Conservation (phyloP, 2,329 filamentous ascomycete genomes). For the Cercospora sp. region DNA sequence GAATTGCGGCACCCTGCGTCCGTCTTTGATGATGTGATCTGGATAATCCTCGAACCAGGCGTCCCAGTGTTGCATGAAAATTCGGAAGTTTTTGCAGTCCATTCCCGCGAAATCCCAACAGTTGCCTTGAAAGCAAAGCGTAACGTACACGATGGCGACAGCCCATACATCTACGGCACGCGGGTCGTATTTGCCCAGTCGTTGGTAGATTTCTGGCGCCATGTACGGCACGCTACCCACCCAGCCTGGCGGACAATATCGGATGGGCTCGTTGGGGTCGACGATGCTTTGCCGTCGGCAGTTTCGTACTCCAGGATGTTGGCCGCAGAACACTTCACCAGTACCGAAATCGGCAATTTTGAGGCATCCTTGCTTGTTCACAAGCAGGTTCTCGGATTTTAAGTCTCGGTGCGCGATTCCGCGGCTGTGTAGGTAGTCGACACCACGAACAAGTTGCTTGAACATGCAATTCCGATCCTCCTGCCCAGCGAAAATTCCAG, state of each 20-base stretch:
- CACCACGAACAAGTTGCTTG: conserved; percentile 82
- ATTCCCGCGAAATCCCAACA: conserved; percentile 71
- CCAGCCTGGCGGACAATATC: conserved; percentile 74
- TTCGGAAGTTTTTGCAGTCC: conserved; percentile 59
- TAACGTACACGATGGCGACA: conserved; percentile 78
- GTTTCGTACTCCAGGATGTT: conserved; percentile 71
- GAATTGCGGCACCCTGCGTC: conserved; percentile 48
- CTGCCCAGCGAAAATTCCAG: conserved; percentile 62
- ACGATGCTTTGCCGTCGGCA: conserved; percentile 60
- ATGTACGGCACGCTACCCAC: conserved; percentile 86
- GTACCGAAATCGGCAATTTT: conserved; percentile 94
- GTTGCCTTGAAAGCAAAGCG: conserved; percentile 69
- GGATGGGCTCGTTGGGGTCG: conserved; percentile 69
- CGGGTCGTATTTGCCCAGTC: conserved; percentile 68
- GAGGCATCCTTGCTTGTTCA: conserved; percentile 75
- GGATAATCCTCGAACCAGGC: conserved; percentile 63
- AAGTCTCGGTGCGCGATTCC: conserved; percentile 90
- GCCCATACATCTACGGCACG: conserved; percentile 84
- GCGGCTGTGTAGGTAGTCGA: conserved; percentile 77
- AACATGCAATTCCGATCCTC: conserved; percentile 80
- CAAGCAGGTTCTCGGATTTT: conserved; percentile 82
- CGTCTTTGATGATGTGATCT: conserved; percentile 53
- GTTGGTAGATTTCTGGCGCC: conserved; percentile 77
- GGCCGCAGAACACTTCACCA: conserved; percentile 79
- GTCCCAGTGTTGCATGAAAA: conserved; percentile 67